Base-by-base conservation (phyloP, 2,329 filamentous ascomycete species). In the Sarocladium brachiariae region DNA sequence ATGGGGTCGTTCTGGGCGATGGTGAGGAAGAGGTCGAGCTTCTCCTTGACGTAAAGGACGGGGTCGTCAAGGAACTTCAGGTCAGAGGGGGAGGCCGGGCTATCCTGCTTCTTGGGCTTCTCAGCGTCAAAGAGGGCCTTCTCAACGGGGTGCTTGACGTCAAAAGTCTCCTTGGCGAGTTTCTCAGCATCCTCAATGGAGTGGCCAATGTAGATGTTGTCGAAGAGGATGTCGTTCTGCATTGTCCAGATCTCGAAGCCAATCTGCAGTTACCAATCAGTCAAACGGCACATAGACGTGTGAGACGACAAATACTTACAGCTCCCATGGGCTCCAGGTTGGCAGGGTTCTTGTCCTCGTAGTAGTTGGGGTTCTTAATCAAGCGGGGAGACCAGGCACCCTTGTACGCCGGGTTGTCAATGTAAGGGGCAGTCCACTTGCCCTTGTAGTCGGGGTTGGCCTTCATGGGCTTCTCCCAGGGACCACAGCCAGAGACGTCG, bases 201-300 rank as follows among this genome's bases (percentile, higher is more conserved):
- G 83, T 99, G 93, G 57, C 93, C 93, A 68, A 99, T 90, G 82
- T 97, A 99, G 78, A 99, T 95, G 84, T 99, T 99, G 83, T 97
- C 89, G 64, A 99, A 97, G 63, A 96, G 86, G 62, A 99, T 97
- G 67, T 96, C 87, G 70, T 84, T 95, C 75, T 96, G 92, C 93
- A 99, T 99, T 63, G 93, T 97, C 93, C 93, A 99, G 75, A 99
- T 92, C 74, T 99, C 93, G 65, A 97, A 97, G 62, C 93, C 93
- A 74, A 97, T 91, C 87, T 90, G 64, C 23, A 37, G 24, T 43
- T 23, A 31, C 19, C 1, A 25, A 49, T 57, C 54, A 64, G 60
- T 56, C 39, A 43, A 19, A 9, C 23, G 23, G 49, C 34, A 7
- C n/a, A n/a, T 19, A 11, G 14, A 7, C 11, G 14, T 39, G 27